Percentiles rank a stretch among this genome's conserved stretches.
phyloP scores from a whole-genome alignment of 495 filamentous ascomycete genomes.

The Collariella sp. region DNA sequence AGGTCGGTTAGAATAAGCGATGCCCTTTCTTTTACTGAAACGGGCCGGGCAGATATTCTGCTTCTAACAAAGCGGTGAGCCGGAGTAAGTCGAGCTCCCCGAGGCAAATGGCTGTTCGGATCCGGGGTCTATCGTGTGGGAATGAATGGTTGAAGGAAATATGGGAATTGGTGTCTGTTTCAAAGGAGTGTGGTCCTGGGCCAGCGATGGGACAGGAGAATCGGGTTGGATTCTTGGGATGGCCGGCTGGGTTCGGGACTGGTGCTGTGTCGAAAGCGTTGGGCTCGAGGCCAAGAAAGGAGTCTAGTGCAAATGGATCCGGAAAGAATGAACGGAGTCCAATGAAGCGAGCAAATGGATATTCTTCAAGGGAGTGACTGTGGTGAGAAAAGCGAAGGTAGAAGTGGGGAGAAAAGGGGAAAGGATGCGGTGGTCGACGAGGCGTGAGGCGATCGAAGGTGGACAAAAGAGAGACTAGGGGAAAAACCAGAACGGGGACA shows the following conservation, averaged over 20 bases:
- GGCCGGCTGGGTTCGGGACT: background rate
- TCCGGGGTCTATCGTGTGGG: background rate
- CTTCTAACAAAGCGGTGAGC: background rate
- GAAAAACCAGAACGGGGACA: constrained; percentile 25
- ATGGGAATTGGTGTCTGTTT: constrained; percentile 20
- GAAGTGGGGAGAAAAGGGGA: constrained; percentile 25
- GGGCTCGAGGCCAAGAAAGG: constrained; percentile 22
- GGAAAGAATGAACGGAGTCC: constrained; percentile 35
- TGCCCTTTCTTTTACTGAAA: background rate
- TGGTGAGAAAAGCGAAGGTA: constrained; percentile 33
- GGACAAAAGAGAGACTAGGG: constrained; percentile 28
- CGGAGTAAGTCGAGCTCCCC: background rate
- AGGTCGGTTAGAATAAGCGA: background rate
- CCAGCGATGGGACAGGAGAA: constrained; percentile 23
- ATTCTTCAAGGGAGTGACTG: constrained; percentile 38
- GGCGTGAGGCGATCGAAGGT: constrained; percentile 25
- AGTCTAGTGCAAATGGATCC: constrained; percentile 26
- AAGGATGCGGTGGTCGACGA: constrained; percentile 21
- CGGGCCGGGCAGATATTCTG: background rate
- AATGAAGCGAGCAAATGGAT: constrained; percentile 21
- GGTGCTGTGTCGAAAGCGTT: constrained; percentile 1
- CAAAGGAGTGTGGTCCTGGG: constrained; percentile 31
- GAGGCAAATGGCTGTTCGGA: background rate
- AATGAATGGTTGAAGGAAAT: constrained; percentile 10
- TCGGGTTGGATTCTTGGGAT: background rate